A percentile compares a stretch with the other conserved stretches of the same genome.
phyloP scores from a whole-genome alignment of 1,284 basidiomycete species.

The Cystobasidium sp. region DNA sequence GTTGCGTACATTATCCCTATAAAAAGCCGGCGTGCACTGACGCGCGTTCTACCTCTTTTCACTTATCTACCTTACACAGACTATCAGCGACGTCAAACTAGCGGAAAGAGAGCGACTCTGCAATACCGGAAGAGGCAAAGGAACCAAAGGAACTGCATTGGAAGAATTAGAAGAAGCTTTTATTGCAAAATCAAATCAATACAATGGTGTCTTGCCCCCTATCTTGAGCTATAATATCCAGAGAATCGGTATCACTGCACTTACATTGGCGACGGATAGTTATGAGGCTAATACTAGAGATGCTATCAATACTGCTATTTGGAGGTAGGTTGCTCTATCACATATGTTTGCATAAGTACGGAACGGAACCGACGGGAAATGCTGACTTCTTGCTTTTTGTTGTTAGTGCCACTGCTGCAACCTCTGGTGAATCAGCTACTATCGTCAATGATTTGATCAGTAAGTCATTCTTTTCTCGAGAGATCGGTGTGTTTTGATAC shows the following conservation, averaged over 20 bases:
- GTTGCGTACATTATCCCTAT: too few species aligned
- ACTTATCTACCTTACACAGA: neutral
- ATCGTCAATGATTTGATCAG: constrained; percentile 28
- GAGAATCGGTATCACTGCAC: constrained; percentile 36
- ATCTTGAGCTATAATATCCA: constrained; percentile 37
- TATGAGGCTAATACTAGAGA: constrained; percentile 33
- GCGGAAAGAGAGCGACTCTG: constrained; percentile 15
- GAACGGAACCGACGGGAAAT: too few species aligned
- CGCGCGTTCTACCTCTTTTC: too few species aligned
- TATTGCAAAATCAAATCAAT: constrained; percentile 34
- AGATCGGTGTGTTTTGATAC: neutral
- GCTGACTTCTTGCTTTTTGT: too few species aligned
- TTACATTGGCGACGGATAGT: constrained; percentile 30
- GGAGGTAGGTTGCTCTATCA: neutral
- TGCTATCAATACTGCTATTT: constrained; percentile 42
- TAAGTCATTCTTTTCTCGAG: neutral
- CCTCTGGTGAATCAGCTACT: constrained; percentile 40
- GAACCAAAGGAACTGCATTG: constrained; percentile 19
- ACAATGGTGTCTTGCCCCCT: constrained; percentile 40
- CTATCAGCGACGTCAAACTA: neutral
- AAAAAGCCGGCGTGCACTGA: too few species aligned
- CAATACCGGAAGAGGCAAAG: constrained; percentile 15
- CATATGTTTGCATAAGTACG: too few species aligned
- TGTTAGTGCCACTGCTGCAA: constrained; percentile 34
- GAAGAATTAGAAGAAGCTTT: constrained; percentile 30